A percentile compares a stretch with the other conserved stretches of the same genome.
Conservation (phyloP, 2,329 filamentous ascomycete species). For the Fusarium sp. region DNA sequence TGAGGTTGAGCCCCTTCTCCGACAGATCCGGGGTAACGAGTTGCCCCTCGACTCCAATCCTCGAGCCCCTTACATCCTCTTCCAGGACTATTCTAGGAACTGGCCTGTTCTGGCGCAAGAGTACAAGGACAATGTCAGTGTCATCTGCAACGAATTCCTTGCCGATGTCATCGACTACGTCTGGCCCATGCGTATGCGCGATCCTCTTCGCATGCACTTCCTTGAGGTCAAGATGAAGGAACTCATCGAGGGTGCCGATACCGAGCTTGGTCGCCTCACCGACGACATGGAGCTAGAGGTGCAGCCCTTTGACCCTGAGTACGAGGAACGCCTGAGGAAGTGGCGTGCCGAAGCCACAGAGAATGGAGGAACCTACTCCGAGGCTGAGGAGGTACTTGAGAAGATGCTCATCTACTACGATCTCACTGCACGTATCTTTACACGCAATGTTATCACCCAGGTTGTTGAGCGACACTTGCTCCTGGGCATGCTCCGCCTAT, state of each 20-base stretch:
- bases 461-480: slow-evolving; percentile 67
- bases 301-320: slow-evolving; percentile 69
- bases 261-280: slow-evolving; percentile 62
- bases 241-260: slow-evolving; percentile 63
- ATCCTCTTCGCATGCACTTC: slow-evolving; percentile 65
- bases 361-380: slow-evolving; percentile 63
- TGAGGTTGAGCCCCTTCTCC: slow-evolving; percentile 65
- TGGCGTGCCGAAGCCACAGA: slow-evolving; percentile 62
- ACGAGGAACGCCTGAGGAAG: slow-evolving; percentile 64
- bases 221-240: slow-evolving; percentile 65
- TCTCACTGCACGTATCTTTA: slow-evolving; percentile 67
- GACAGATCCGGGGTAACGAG: slow-evolving; percentile 68
- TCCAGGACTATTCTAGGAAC: slow-evolving; percentile 68
- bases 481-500: slow-evolving; percentile 66
- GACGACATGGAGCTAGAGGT: slow-evolving; percentile 69
- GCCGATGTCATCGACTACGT: slow-evolving; percentile 66
- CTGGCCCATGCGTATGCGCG: slow-evolving; percentile 67
- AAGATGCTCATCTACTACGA: slow-evolving; percentile 72
- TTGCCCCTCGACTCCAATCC: slow-evolving; percentile 69
- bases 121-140: slow-evolving; percentile 69
- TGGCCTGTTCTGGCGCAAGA: slow-evolving; percentile 68
- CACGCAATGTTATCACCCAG: slow-evolving; percentile 68
- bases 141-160: slow-evolving; percentile 70
- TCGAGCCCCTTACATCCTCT: slow-evolving; percentile 68
- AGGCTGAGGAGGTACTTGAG: slow-evolving; percentile 68